Evolutionary conservation across 2,329 filamentous ascomycete genomes (phyloP).

Genomic region (Tolypocladium ovalisporum): DNA sequence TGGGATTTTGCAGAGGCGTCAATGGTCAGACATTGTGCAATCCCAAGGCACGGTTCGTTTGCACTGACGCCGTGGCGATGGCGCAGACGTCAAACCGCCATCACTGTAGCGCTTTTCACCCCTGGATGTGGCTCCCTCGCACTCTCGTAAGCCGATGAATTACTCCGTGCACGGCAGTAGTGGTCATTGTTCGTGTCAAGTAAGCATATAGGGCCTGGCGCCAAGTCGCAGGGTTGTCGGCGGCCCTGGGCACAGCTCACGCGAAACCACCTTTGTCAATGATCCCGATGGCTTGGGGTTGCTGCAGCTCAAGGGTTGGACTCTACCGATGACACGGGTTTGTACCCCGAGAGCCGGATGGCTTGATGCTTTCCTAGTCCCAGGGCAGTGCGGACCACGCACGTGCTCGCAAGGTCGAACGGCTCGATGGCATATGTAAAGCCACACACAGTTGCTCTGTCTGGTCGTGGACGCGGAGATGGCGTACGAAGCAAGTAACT

Average conservation of each 20-base stretch:
- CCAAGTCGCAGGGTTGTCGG: background rate
- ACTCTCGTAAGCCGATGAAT: too few relatives aligned
- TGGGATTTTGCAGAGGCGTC: background rate
- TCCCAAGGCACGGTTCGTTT: background rate
- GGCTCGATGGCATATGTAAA: background rate
- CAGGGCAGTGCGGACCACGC: background rate
- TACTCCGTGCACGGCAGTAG: too few relatives aligned
- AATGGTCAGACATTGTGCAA: background rate
- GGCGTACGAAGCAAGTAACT: too few relatives aligned
- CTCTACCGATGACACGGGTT: background rate
- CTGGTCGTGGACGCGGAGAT: background rate
- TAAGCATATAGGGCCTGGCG: too few relatives aligned
- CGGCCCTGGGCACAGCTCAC: background rate
- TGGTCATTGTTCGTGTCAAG: too few relatives aligned
- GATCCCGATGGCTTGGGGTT: slow-evolving; percentile 7
- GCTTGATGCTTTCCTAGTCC: background rate
- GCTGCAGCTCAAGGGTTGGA: background rate
- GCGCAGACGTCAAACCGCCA: background rate
- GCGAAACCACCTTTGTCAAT: background rate
- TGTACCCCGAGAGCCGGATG: background rate
- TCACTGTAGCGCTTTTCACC: background rate
- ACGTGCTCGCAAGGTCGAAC: background rate
- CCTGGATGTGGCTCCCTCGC: background rate
- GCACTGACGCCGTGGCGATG: background rate
- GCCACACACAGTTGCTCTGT: background rate